Evolutionary conservation across 164 flowering plant species (phyloP).

Genomic region (Chimonanthus salicifolius): DNA sequence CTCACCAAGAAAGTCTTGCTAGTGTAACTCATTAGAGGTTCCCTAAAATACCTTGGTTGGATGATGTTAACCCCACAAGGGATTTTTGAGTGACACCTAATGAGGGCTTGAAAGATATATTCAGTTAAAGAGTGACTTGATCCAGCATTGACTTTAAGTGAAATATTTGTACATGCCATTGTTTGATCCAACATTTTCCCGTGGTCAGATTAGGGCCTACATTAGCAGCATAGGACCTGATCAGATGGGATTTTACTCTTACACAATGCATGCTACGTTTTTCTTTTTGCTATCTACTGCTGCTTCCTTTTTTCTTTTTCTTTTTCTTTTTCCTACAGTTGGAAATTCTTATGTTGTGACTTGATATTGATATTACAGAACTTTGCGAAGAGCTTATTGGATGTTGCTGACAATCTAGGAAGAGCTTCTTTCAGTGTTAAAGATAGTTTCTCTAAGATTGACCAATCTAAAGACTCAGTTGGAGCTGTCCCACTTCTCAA

Average conservation of each 20-base stretch:
- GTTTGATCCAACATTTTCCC: not conserved
- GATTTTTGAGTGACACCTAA: too few species aligned
- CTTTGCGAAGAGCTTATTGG: slow-evolving; percentile 79
- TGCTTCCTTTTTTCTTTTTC: not conserved
- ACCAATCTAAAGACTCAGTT: slow-evolving; percentile 42
- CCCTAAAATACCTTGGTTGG: too few species aligned
- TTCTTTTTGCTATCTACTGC: not conserved
- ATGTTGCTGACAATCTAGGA: slow-evolving; percentile 89
- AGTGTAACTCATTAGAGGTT: too few species aligned
- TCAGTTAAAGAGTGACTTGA: too few species aligned
- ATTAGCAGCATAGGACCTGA: too few species aligned
- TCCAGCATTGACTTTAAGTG: too few species aligned
- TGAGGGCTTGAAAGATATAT: too few species aligned
- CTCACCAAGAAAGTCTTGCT: too few species aligned
- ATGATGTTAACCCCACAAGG: too few species aligned
- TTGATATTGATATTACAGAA: slow-evolving; percentile 41
- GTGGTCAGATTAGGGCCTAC: not conserved
- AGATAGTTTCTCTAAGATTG: slow-evolving; percentile 73
- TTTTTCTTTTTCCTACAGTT: not conserved
- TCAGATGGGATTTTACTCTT: not conserved
- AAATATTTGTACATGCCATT: too few species aligned
- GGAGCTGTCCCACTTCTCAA: slow-evolving; percentile 73
- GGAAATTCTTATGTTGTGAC: not conserved
- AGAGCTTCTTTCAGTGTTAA: slow-evolving; percentile 87
- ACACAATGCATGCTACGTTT: not conserved